phyloP scores from a whole-genome alignment of 1,284 basidiomycete species.

The Rhodotorula sp. region DNA sequence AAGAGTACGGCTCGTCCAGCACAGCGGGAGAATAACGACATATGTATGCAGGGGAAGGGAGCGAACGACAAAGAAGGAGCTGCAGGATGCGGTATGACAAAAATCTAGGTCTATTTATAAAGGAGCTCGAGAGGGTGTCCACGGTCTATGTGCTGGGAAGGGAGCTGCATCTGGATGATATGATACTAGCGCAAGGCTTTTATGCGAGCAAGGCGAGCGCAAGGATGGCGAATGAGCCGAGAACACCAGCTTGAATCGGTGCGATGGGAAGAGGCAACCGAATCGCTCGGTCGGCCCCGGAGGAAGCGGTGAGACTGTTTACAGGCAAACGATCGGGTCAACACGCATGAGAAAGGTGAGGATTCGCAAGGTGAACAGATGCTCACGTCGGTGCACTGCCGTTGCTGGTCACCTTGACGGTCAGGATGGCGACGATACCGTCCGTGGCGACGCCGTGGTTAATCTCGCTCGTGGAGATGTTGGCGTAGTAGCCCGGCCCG shows the following conservation, averaged over 20 bases:
- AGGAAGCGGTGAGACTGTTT: background rate
- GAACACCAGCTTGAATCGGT: background rate
- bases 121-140: too few species aligned
- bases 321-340: background rate
- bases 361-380: background rate
- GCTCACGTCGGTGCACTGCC: constrained; percentile 45
- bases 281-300: background rate
- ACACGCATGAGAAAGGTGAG: too few species aligned
- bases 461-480: constrained; percentile 59
- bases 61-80: background rate
- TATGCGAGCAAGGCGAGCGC: constrained; percentile 14
- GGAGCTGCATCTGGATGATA: too few species aligned
- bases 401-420: constrained; percentile 63
- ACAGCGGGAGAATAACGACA: background rate
- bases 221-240: constrained; percentile 5
- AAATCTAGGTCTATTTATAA: too few species aligned
- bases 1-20: too few species aligned
- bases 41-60: background rate
- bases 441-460: constrained; percentile 75
- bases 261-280: background rate
- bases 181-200: too few species aligned
- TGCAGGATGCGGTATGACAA: too few species aligned
- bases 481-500: constrained; percentile 36
- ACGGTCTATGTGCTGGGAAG: too few species aligned
- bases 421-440: constrained; percentile 78